Evolutionary conservation across 306 rosid genomes (phyloP).

Genomic region (Sesbania bispinosa): DNA sequence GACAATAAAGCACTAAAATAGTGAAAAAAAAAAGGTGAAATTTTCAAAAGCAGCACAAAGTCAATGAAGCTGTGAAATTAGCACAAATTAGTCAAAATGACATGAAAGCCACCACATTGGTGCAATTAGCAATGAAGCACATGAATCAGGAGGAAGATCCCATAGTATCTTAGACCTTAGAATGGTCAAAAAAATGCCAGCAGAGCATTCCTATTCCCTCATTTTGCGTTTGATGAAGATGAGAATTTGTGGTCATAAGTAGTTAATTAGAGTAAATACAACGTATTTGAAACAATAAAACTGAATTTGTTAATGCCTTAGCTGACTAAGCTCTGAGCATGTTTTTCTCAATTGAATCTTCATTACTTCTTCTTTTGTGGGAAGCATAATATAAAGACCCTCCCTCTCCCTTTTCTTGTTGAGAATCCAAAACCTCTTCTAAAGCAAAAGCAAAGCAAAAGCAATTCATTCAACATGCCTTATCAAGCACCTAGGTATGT

Average conservation of each 20-base stretch:
- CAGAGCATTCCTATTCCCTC: background rate
- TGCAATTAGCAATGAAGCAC: background rate
- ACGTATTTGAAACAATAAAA: constrained; percentile 22
- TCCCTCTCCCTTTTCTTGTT: background rate
- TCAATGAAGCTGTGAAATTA: background rate
- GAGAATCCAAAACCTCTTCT: background rate
- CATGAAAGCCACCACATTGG: background rate
- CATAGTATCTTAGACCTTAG: background rate
- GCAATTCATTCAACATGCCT: background rate
- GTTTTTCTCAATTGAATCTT: background rate
- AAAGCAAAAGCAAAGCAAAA: background rate
- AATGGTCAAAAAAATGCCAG: background rate
- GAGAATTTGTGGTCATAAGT: constrained; percentile 21
- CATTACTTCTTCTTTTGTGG: background rate
- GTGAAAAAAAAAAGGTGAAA: background rate
- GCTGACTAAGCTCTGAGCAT: background rate
- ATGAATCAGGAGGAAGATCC: background rate
- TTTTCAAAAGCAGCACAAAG: background rate
- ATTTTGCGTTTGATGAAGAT: background rate
- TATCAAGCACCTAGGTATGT: constrained; percentile 11
- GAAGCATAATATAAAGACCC: background rate
- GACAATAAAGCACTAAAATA: background rate
- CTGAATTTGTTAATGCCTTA: background rate
- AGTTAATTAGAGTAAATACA: background rate
- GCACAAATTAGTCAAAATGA: background rate